Evolutionary conservation across 1,139 yeast species (phyloP).

Genomic region (Yamadazyma atlantica): DNA sequence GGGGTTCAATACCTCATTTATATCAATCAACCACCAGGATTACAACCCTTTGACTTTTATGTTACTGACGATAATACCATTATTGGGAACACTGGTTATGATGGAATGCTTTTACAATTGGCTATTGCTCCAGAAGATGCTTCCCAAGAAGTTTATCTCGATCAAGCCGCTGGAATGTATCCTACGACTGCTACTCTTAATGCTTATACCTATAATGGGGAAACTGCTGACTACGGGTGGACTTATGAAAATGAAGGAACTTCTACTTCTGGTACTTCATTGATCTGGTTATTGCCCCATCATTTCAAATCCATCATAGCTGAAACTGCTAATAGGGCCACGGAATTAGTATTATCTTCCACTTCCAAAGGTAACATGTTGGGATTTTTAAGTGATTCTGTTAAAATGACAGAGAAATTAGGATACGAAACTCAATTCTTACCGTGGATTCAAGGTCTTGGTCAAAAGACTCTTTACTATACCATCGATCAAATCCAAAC

Average conservation of each 20-base stretch:
- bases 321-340: conserved; percentile 32
- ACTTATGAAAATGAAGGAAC: conserved; percentile 53
- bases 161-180: conserved; percentile 38
- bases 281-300: conserved; percentile 73
- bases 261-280: conserved; percentile 50
- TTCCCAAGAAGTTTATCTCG: conserved; percentile 28
- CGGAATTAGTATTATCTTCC: conserved; percentile 55
- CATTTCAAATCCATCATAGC: conserved; percentile 54
- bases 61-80: conserved; percentile 37
- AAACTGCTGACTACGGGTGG: conserved; percentile 53
- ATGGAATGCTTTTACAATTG: conserved; percentile 60
- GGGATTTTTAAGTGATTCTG: conserved; percentile 52
- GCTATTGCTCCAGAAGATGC: conserved; percentile 49
- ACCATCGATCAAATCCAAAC: conserved; percentile 33
- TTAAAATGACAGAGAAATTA: conserved; percentile 52
- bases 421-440: conserved; percentile 53
- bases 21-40: conserved; percentile 44
- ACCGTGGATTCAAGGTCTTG: conserved; percentile 50
- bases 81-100: conserved; percentile 43
- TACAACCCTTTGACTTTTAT: conserved; percentile 32
- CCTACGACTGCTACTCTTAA: conserved; percentile 31
- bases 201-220: conserved; percentile 27
- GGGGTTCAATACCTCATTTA: conserved; percentile 58
- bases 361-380: conserved; percentile 68
- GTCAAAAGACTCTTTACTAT: conserved; percentile 23